Percentiles rank a stretch among this genome's conserved stretches.
Conservation (phyloP, 257 asterid genomes). For the Primulina tabacum region DNA sequence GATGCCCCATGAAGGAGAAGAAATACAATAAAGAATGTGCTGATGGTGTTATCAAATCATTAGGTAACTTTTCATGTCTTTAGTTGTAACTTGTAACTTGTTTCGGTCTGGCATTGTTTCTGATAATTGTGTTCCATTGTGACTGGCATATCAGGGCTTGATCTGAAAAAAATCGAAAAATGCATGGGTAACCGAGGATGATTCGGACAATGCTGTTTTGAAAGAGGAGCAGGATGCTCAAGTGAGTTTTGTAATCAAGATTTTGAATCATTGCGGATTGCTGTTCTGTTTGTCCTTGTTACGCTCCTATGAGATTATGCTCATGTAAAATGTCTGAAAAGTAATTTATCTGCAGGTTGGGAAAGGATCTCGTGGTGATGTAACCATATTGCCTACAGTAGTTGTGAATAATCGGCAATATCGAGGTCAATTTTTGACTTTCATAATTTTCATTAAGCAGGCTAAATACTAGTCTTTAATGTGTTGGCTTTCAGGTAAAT, state of each 20-base stretch:
- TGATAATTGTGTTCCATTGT: slow-evolving; percentile 13
- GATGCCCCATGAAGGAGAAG: slow-evolving; percentile 59
- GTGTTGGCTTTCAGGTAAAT: slow-evolving; percentile 47
- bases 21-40: slow-evolving; percentile 48
- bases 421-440: slow-evolving; percentile 55
- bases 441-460: neutral
- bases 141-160: slow-evolving; percentile 37
- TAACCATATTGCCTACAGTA: slow-evolving; percentile 84
- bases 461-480: slow-evolving; percentile 16
- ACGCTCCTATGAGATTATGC: slow-evolving; percentile 8
- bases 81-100: slow-evolving; percentile 4
- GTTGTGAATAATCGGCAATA: slow-evolving; percentile 88
- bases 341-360: slow-evolving; percentile 55
- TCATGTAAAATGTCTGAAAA: slow-evolving; percentile 24
- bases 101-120: neutral
- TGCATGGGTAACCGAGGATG: slow-evolving; percentile 54
- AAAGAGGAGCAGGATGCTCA: slow-evolving; percentile 59
- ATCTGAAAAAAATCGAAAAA: slow-evolving; percentile 38
- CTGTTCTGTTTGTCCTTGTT: neutral
- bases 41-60: slow-evolving; percentile 43
- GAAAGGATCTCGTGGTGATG: slow-evolving; percentile 91
- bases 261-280: neutral
- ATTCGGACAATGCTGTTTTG: slow-evolving; percentile 44
- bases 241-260: slow-evolving; percentile 31
- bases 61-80: slow-evolving; percentile 27